These are phyloP conservation scores for Aspergillus piperis DNA, from an alignment of 2,329 filamentous ascomycete species.

Conservation along the genomic window DNA sequence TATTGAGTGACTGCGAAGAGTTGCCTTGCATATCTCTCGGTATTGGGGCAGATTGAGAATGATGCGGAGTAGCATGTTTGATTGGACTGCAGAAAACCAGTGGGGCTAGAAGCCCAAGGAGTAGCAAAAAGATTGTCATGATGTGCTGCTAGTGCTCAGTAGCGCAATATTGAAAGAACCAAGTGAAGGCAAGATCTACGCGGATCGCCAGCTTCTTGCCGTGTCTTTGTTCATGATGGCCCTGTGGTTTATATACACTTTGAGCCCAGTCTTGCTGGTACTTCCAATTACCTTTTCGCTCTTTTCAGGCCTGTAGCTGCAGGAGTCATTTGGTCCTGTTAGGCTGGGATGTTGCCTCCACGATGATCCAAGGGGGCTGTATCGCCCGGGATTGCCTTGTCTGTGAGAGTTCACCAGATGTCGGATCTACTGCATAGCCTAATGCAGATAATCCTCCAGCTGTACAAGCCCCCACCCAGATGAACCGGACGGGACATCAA, in stretches of 20 bases:
- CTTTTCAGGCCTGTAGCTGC: background rate
- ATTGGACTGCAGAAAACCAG: background rate
- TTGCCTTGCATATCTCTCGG: background rate
- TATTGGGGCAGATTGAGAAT: background rate
- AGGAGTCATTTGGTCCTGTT: background rate
- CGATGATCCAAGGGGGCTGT: background rate
- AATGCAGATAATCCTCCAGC: slow-evolving; percentile 9
- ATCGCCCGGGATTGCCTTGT: background rate
- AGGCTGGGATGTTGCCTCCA: background rate
- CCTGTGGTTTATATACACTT: background rate
- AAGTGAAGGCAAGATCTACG: background rate
- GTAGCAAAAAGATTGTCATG: background rate
- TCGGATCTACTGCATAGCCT: background rate
- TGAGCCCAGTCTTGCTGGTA: background rate
- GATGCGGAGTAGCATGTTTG: background rate
- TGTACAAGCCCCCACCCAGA: slow-evolving; percentile 1
- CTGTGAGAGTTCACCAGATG: background rate
- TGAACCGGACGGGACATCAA: background rate
- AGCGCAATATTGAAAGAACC: background rate
- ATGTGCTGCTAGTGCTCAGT: background rate
- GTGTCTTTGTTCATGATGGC: background rate
- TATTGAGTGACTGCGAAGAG: background rate
- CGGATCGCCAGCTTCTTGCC: background rate
- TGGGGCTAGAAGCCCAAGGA: slow-evolving; percentile 1
- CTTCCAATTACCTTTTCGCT: background rate